phyloP scores from a whole-genome alignment of 441 rosid genomes.

The Pelargonium exstipulatum region DNA sequence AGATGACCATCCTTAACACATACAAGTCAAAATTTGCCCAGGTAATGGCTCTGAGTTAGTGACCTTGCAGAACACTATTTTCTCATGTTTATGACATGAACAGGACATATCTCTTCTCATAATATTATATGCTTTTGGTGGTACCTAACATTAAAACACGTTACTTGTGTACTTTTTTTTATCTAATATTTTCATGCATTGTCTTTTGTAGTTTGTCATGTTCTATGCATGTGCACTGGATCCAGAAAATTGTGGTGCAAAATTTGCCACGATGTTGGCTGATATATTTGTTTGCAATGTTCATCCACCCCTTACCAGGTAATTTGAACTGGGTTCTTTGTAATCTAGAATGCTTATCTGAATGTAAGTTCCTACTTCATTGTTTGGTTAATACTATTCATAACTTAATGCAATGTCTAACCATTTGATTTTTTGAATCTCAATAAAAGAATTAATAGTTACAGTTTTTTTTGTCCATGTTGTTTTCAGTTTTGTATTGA shows the following conservation, averaged over 20 bases:
- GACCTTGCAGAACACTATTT: not conserved
- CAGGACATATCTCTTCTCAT: not conserved
- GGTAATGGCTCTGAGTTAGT: constrained; percentile 32
- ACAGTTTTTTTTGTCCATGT: not conserved
- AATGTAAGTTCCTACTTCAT: not conserved
- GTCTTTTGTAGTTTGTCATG: constrained; percentile 60
- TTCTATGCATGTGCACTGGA: constrained; percentile 83
- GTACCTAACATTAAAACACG: not conserved
- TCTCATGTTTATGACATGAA: not conserved
- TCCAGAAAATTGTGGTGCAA: constrained; percentile 67
- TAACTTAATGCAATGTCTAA: not conserved
- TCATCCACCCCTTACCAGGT: constrained; percentile 50
- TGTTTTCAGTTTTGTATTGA: not conserved
- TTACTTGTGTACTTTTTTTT: not conserved
- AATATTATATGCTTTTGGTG: not conserved
- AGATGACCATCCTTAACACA: constrained; percentile 47
- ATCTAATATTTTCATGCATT: constrained; percentile 9
- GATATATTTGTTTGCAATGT: constrained; percentile 43
- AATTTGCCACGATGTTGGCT: constrained; percentile 47
- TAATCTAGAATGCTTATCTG: not conserved
- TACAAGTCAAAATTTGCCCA: constrained; percentile 77
- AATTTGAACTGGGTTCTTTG: not conserved
- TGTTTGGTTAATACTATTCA: not conserved
- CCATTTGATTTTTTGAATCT: not conserved
- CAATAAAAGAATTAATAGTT: not conserved